Conservation (phyloP, 1,139 yeast species). For the Dujonia santamariae region DNA sequence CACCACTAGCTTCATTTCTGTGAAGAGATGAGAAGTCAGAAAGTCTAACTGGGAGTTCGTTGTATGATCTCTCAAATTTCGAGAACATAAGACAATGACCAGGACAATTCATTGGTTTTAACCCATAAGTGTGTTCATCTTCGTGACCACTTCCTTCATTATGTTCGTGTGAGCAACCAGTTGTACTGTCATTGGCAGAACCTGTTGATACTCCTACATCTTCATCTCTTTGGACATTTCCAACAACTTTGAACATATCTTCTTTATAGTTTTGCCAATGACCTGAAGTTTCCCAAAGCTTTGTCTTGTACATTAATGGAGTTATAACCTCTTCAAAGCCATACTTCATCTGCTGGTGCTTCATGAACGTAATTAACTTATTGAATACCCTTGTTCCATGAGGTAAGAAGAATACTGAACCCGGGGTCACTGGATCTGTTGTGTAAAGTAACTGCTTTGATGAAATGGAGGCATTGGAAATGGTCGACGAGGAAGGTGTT, state of each 20-base stretch:
- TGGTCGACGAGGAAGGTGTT: slow-evolving; percentile 1
- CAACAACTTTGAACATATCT: slow-evolving; percentile 84
- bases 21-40: slow-evolving; percentile 96
- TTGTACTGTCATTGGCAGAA: background rate
- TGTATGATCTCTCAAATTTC: slow-evolving; percentile 75
- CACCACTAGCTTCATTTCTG: slow-evolving; percentile 95
- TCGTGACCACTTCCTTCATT: slow-evolving; percentile 16
- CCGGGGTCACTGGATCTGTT: slow-evolving; percentile 80
- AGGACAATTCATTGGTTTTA: slow-evolving; percentile 98
- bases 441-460: slow-evolving; percentile 68
- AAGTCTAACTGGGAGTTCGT: slow-evolving; percentile 94
- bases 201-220: slow-evolving; percentile 1
- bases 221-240: slow-evolving; percentile 40
- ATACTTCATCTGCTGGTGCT: slow-evolving; percentile 72
- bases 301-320: slow-evolving; percentile 82
- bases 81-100: slow-evolving; percentile 93
- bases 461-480: slow-evolving; percentile 34
- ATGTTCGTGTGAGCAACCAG: slow-evolving; percentile 10
- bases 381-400: slow-evolving; percentile 88
- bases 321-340: slow-evolving; percentile 94
- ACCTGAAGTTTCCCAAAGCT: slow-evolving; percentile 88
- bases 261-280: slow-evolving; percentile 96
- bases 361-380: slow-evolving; percentile 76
- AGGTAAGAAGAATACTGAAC: slow-evolving; percentile 84
- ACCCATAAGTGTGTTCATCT: slow-evolving; percentile 62